Conservation (phyloP, 257 asterid species). For the Hygrophila difformis region DNA sequence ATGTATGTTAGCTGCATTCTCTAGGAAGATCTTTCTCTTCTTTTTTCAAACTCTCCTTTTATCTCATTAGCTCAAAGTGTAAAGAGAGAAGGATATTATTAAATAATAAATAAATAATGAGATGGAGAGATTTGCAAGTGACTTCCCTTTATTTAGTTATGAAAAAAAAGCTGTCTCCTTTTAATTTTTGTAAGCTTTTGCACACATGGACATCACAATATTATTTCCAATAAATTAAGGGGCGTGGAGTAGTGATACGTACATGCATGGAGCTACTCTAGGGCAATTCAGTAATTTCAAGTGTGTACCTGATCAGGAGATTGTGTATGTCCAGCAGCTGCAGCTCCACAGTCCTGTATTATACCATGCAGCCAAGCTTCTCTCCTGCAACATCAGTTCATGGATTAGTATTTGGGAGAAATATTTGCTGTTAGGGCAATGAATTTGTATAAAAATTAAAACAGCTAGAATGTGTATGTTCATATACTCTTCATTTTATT, state of each 20-base stretch:
- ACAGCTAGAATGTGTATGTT: not conserved
- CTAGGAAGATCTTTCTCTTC: constrained; percentile 16
- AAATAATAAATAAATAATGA: too few species aligned
- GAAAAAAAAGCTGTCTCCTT: not conserved
- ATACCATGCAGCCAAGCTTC: constrained; percentile 68
- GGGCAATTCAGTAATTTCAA: constrained; percentile 12
- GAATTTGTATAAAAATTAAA: constrained; percentile 20
- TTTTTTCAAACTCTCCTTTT: constrained; percentile 12
- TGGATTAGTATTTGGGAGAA: constrained; percentile 23
- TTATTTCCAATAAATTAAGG: too few species aligned
- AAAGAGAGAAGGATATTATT: too few species aligned
- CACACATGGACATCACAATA: not conserved
- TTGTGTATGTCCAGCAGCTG: constrained; percentile 35
- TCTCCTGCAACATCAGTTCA: constrained; percentile 29
- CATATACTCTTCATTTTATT: constrained; percentile 19
- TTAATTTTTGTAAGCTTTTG: not conserved
- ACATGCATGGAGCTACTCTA: too few species aligned
- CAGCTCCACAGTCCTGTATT: constrained; percentile 26
- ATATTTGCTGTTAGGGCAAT: constrained; percentile 43
- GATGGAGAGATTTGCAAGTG: constrained; percentile 17
- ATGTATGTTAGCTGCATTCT: not conserved
- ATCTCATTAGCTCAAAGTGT: not conserved
- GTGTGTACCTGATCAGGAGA: constrained; percentile 25
- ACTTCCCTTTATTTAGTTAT: not conserved
- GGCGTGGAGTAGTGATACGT: too few species aligned